phyloP scores from a whole-genome alignment of 495 filamentous ascomycete genomes.

The Penicillium turbatum region DNA sequence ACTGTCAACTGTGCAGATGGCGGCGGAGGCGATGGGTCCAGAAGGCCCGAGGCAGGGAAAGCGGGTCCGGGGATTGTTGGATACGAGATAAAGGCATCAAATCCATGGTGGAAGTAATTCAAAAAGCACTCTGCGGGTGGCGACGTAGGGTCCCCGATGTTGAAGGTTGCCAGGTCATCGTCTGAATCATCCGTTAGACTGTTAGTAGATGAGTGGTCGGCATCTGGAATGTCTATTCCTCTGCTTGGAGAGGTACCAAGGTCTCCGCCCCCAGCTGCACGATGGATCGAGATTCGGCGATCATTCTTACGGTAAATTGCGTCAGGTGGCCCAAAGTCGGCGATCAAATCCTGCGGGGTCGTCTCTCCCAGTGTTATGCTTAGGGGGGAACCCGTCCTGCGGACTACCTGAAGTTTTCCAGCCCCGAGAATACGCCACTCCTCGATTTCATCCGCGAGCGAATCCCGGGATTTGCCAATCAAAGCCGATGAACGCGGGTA shows the following conservation, averaged over 20 bases:
- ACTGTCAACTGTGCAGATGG: conserved; percentile 64
- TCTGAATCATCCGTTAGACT: conserved; percentile 74
- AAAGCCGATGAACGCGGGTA: conserved; percentile 58
- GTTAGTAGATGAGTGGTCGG: conserved; percentile 77
- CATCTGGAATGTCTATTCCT: conserved; percentile 53
- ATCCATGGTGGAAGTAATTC: conserved; percentile 93
- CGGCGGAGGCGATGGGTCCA: conserved; percentile 36
- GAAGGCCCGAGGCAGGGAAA: conserved; percentile 46
- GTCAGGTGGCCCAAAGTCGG: conserved; percentile 90
- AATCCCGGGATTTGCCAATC: conserved; percentile 58
- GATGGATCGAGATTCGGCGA: conserved; percentile 83
- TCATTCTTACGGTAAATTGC: conserved; percentile 93
- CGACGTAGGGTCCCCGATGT: conserved; percentile 35
- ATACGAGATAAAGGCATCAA: conserved; percentile 87
- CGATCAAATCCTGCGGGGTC: conserved; percentile 82
- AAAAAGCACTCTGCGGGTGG: conserved; percentile 75
- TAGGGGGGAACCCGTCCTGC: conserved; percentile 55
- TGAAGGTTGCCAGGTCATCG: conserved; percentile 45
- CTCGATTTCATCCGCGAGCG: conserved; percentile 74
- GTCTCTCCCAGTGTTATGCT: conserved; percentile 73
- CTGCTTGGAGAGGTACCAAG: conserved; percentile 42
- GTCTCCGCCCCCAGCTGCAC: conserved; percentile 39
- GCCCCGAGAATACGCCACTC: conserved; percentile 68
- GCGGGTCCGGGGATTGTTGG: conserved; percentile 63
- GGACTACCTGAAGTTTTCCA: conserved; percentile 70